A percentile compares a stretch with the other conserved stretches of the same genome.
phyloP scores from a whole-genome alignment of 768 basidiomycete species.

The Pisolithus marmoratus region DNA sequence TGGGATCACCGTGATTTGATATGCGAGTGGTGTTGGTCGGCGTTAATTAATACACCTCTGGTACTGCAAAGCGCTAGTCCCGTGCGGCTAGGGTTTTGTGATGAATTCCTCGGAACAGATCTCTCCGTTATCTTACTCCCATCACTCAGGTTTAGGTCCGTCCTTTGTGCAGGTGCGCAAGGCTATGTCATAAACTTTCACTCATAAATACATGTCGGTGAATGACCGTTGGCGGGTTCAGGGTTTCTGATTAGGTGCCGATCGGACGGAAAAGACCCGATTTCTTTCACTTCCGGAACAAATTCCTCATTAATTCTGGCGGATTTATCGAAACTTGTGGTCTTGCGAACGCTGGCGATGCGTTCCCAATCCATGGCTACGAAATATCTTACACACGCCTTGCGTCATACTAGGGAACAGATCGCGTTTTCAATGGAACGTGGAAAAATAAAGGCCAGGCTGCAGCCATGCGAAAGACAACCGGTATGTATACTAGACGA shows the following conservation, averaged over 20 bases:
- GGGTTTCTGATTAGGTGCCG: too few species aligned
- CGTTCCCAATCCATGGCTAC: not conserved
- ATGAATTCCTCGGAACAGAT: not conserved
- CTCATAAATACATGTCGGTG: not conserved
- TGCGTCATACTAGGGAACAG: not conserved
- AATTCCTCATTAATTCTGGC: not conserved
- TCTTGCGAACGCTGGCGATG: not conserved
- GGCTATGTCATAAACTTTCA: not conserved
- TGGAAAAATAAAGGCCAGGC: not conserved
- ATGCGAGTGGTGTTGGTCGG: not conserved
- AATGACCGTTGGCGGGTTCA: too few species aligned
- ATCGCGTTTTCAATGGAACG: not conserved
- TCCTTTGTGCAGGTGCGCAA: not conserved
- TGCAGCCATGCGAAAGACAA: not conserved
- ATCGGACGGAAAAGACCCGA: too few species aligned
- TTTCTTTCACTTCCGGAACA: too few species aligned
- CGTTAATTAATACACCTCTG: not conserved
- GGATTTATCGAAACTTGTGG: not conserved
- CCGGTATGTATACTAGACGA: too few species aligned
- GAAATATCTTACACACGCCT: not conserved
- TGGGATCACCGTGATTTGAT: not conserved
- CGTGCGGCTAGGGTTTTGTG: not conserved
- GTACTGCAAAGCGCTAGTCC: not conserved
- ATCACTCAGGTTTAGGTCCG: not conserved
- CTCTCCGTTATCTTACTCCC: not conserved